Evolutionary conservation across 805 yeast genomes (phyloP), one percentile per base, ranked within the genome.

Genomic region (Ogataea siamensis): DNA sequence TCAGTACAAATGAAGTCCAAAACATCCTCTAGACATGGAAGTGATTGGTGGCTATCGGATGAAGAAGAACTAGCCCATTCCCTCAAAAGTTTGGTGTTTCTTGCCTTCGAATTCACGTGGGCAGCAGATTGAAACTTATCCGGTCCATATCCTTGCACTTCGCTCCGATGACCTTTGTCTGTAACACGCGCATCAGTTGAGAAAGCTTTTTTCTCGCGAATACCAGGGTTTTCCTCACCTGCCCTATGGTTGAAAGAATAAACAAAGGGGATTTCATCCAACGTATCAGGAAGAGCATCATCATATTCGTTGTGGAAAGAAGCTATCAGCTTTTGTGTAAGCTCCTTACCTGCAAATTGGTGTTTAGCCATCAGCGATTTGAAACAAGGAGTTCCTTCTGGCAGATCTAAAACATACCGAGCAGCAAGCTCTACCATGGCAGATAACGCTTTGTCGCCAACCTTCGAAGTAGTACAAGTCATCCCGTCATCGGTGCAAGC

Each of bases 161-260:
- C 96, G 10, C 67, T 66, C 42, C 68, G 66, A 58, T 89, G 96
- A 9, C 57, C 60, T n/a, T 64, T 64, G 23, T 79, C 78, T 32
- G 80, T 80, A 23, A 89, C 80, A 56, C 98, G 75, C 0, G 89
- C 73, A 59, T 91, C 98, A 1, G 80, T 71, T 7, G 96, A 86
- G 37, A 79, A 76, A 39, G 79, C 77, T 64, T 91, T 91, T 54
- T 76, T 78, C 42, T 88, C 96, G 40, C 95, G 67, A 14, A 91
- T 74, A 36, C 98, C 98, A 26, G 67, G 63, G 55, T 91, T 91
- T 19, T 87, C 95, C 39, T 74, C 83, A 19, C 97, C 96, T 0
- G 96, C 94, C 53, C 94, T 71, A 54, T 86, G 79, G 58, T 89
- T 91, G 64, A 89, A 91, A 0, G 95, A 80, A 44, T 70, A 53